Evolutionary conservation across 805 yeast species (phyloP), one percentile per base, ranked within the genome.

Genomic region (Myxozyma nipponensis): DNA sequence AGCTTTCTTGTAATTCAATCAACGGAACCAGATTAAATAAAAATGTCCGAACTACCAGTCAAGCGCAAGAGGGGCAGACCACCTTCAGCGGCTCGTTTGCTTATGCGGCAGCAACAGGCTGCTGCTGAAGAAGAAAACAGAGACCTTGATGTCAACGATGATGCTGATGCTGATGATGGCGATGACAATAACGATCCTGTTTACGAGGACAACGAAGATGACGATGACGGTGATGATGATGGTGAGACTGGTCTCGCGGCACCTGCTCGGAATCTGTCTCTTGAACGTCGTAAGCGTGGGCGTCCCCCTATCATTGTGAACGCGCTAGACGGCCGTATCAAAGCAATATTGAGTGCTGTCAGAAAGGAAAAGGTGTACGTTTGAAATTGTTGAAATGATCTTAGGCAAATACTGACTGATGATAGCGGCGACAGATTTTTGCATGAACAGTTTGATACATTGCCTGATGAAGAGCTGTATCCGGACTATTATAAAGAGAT

Each of bases 301-400:
- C 77, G 95, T 61, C 96, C 96, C 3, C 95, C 96, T 1, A 84
- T 87, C 49, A 87, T 88, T 44, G 95, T 86, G 66, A 84, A 82
- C 64, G 95, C 95, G 4, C 90, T 84, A 67, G 97, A 93, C 68
- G 88, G 88, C 63, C 76, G 97, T 56, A 89, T 91, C 68, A 90
- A 91, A 67, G 82, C 87, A 58, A 82, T 93, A 35, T 70, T 93
- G 73, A 81, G 95, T 65, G 82, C 79, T 43, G 73, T 93, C 63
- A 86, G 89, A 63, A 86, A 86, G 63, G 82, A 84, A 52, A 77
- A 79, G 72, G 39, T 74, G 74, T 10, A 75, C 73, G 41, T 70
- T 75, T 22, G 9, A 18, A 37, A 18, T 9, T 37, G n/a, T 18
- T 9, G 15, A 7, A 28, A 28, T 28, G 32, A 28, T 28, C 13